Base-by-base conservation (phyloP, 2,329 filamentous ascomycete species). In the Alternaria metachromatica region DNA sequence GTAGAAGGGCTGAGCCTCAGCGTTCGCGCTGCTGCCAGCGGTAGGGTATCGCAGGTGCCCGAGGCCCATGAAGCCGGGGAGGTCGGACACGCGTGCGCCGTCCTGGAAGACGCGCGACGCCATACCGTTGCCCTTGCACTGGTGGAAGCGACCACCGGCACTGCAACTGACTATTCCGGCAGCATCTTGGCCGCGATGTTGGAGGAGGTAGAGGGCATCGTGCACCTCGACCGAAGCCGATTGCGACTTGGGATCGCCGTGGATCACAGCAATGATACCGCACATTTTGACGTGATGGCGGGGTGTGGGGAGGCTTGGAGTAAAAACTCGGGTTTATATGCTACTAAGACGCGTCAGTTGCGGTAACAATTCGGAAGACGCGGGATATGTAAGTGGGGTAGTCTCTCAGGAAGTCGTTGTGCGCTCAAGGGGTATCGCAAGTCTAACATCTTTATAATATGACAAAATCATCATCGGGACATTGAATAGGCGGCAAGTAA, bases 1-100 rank as follows among this genome's bases (percentile, higher is more conserved):
- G 77, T 96, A 97, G 80, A 97, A 97, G 0, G 94, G 94, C 81
- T 97, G 94, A 11, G 93, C 92, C 81, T 97, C 93, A 8, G 93
- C 90, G 75, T 93, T 95, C 62, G 88, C 88, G 70, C 90, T 92
- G 78, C 90, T 96, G 61, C 94, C 94, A 12, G 92, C 92, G 8
- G 94, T 97, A 11, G 94, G 94, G 80, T 97, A 97, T 78, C 94
- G 87, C 71, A 97, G 81, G 80, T 97, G 94, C 45, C 88, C 91
- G 64, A 97, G 86, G 65, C 93, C 93, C 91, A 96, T 94, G 80
- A 88, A 95, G 33, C 94, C 94, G 12, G 93, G 91, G 55, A 96
- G 86, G 74, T 94, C 89, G 53, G 87, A 83, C 44, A 94, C 85
- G 65, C 91, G 87, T 63, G 88, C 86, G 69, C 93, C 94, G 68